These are phyloP conservation scores for Echinosphaeria canescens DNA, from an alignment of 2,329 filamentous ascomycete genomes.

Conservation along the genomic window DNA sequence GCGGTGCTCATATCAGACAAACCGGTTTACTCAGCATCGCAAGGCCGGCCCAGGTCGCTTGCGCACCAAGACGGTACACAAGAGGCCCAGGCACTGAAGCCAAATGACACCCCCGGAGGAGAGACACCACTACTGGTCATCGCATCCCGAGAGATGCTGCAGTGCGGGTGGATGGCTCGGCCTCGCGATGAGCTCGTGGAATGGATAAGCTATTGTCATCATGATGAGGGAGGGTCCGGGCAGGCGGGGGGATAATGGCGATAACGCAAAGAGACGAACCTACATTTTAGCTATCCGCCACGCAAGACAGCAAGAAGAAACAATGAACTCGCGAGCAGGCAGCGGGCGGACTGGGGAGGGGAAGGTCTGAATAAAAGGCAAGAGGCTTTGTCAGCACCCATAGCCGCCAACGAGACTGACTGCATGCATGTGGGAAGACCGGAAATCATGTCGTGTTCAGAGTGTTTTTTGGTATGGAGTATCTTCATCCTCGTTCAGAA, in stretches of 20 bases:
- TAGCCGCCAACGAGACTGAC: no score
- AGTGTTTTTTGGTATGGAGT: slow-evolving; percentile 41
- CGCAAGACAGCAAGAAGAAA: no score
- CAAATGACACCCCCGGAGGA: slow-evolving; percentile 26
- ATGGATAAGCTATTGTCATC: slow-evolving; percentile 57
- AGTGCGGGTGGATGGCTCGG: slow-evolving; percentile 58
- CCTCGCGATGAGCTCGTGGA: slow-evolving; percentile 44
- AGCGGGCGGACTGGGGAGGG: no score
- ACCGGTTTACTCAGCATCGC: slow-evolving; percentile 15
- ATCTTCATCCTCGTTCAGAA: slow-evolving; percentile 49
- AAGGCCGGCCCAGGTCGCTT: slow-evolving; percentile 10
- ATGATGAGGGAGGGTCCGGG: no score
- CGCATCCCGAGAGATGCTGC: slow-evolving; percentile 25
- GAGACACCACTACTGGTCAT: slow-evolving; percentile 63
- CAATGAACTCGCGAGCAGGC: no score
- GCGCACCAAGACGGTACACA: slow-evolving; percentile 32
- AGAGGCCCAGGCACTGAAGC: slow-evolving; percentile 30
- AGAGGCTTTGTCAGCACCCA: no score
- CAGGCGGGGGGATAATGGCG: no score
- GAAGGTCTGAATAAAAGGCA: no score
- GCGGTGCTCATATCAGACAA: no score
- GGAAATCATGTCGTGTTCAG: no score
- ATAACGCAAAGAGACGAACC: slow-evolving; percentile 4
- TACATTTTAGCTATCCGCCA: no score
- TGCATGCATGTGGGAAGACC: no score